Evolutionary conservation across 192 early-diverging fungal genomes (phyloP).

Genomic region (Entophlyctis helioformis): DNA sequence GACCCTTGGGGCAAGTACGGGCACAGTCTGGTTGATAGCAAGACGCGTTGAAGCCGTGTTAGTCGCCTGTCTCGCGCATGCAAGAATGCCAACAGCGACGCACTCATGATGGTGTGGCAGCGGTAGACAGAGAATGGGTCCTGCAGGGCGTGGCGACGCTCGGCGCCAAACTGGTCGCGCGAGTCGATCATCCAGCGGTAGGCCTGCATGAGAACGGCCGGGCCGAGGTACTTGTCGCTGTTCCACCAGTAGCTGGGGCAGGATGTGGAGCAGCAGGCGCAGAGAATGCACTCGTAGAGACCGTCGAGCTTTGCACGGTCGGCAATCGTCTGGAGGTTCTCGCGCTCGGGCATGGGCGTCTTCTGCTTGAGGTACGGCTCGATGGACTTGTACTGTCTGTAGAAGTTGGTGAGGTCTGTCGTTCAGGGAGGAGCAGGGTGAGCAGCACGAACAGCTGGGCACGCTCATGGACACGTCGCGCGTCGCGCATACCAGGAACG

Average conservation of each 20-base stretch:
- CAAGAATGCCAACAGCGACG: neutral
- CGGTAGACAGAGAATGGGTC: constrained; percentile 95
- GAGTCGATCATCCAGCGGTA: constrained; percentile 99
- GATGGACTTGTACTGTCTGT: constrained; percentile 95
- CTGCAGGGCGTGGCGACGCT: constrained; percentile 79
- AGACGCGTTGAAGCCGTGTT: too few relatives aligned
- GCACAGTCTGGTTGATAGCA: constrained; percentile 93
- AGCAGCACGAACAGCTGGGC: too few relatives aligned
- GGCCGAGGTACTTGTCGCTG: constrained; percentile 74
- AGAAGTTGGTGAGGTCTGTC: constrained; percentile 85
- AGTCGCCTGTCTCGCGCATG: too few relatives aligned
- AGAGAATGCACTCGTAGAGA: constrained; percentile 95
- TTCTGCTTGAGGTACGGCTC: constrained; percentile 94
- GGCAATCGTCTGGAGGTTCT: constrained; percentile 87
- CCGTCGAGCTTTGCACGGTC: constrained; percentile 93
- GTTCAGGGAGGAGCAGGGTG: neutral
- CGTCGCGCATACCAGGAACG: constrained; percentile 46
- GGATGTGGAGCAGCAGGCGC: constrained; percentile 93
- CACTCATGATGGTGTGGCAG: constrained; percentile 95
- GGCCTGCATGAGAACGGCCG: constrained; percentile 91
- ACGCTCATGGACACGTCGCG: too few relatives aligned
- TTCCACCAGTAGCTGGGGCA: constrained; percentile 99
- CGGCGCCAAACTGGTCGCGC: constrained; percentile 79
- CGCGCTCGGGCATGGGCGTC: constrained; percentile 50
- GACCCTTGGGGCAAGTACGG: constrained; percentile 93